Evolutionary conservation across 1,284 basidiomycete genomes (phyloP).

Genomic region (Kwoniella shivajii): DNA sequence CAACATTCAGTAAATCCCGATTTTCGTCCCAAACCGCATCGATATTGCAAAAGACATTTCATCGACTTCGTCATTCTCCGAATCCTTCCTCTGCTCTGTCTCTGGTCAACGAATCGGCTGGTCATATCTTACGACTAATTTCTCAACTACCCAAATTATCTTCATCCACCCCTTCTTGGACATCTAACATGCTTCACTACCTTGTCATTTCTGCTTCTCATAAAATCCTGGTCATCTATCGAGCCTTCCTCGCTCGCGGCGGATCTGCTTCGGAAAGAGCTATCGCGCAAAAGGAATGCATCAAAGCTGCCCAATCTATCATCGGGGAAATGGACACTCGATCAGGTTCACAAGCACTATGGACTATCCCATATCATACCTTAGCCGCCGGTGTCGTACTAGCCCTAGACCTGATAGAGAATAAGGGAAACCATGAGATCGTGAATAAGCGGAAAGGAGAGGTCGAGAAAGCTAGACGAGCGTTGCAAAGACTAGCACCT

Average conservation of each 20-base stretch:
- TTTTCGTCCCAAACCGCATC: slow-evolving; percentile 18
- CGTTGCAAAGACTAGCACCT: slow-evolving; percentile 20
- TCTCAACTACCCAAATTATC: background rate
- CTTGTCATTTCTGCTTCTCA: slow-evolving; percentile 23
- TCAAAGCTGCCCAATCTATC: slow-evolving; percentile 15
- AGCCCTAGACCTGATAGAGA: slow-evolving; percentile 19
- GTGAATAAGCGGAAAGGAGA: background rate
- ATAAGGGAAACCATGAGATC: slow-evolving; percentile 1
- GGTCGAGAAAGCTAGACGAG: slow-evolving; percentile 13
- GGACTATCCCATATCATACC: slow-evolving; percentile 32
- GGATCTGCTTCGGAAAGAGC: slow-evolving; percentile 1
- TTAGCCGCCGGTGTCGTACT: slow-evolving; percentile 27
- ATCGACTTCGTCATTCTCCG: background rate
- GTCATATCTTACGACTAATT: background rate
- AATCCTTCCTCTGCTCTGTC: background rate
- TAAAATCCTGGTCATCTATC: slow-evolving; percentile 25
- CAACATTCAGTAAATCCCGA: slow-evolving; percentile 18
- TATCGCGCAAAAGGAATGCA: slow-evolving; percentile 15
- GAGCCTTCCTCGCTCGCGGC: slow-evolving; percentile 20
- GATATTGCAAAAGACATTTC: slow-evolving; percentile 15
- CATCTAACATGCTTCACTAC: slow-evolving; percentile 21
- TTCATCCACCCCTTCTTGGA: slow-evolving; percentile 4
- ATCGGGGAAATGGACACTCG: slow-evolving; percentile 20
- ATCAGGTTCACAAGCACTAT: slow-evolving; percentile 18
- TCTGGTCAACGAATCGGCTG: background rate